Percentiles rank a stretch among this genome's conserved stretches.
These are phyloP conservation scores for Neonectria hederae DNA, from an alignment of 2,329 filamentous ascomycete species.

Conservation along the genomic window DNA sequence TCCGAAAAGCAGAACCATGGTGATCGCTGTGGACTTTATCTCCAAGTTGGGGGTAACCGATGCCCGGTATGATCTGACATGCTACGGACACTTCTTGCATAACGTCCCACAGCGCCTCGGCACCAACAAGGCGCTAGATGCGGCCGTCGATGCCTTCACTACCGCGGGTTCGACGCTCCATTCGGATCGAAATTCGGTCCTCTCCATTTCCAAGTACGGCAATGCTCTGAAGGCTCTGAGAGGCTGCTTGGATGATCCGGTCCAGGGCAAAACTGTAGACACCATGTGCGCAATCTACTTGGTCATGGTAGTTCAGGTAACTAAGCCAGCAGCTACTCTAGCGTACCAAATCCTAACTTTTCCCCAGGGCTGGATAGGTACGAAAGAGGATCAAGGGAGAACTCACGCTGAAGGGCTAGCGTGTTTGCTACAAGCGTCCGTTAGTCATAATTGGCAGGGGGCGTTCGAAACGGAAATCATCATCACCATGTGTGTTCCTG, in stretches of 20 bases:
- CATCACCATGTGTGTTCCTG: constrained; percentile 44
- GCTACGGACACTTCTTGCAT: constrained; percentile 57
- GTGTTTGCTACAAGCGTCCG: constrained; percentile 43
- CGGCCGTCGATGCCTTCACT: constrained; percentile 45
- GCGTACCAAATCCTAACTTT: background rate
- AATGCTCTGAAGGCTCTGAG: constrained; percentile 44
- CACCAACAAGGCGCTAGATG: constrained; percentile 56
- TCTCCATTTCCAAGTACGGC: constrained; percentile 44
- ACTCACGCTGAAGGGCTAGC: constrained; percentile 48
- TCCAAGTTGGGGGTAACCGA: constrained; percentile 51
- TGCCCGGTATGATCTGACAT: constrained; percentile 56
- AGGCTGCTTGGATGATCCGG: constrained; percentile 40
- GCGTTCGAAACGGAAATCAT: constrained; percentile 44
- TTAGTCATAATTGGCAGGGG: constrained; percentile 36
- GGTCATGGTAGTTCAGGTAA: constrained; percentile 49
- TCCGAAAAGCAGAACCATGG: constrained; percentile 46
- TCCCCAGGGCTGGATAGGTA: constrained; percentile 45
- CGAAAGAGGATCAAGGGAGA: constrained; percentile 35
- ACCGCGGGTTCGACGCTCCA: constrained; percentile 40
- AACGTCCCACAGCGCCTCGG: constrained; percentile 58
- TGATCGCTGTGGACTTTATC: constrained; percentile 38
- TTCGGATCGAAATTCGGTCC: constrained; percentile 26
- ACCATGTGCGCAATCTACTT: constrained; percentile 51
- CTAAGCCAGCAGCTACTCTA: background rate
- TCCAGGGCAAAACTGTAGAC: constrained; percentile 41